These are phyloP conservation scores for Penicillium soppii DNA, from an alignment of 495 filamentous ascomycete genomes.

Conservation along the genomic window DNA sequence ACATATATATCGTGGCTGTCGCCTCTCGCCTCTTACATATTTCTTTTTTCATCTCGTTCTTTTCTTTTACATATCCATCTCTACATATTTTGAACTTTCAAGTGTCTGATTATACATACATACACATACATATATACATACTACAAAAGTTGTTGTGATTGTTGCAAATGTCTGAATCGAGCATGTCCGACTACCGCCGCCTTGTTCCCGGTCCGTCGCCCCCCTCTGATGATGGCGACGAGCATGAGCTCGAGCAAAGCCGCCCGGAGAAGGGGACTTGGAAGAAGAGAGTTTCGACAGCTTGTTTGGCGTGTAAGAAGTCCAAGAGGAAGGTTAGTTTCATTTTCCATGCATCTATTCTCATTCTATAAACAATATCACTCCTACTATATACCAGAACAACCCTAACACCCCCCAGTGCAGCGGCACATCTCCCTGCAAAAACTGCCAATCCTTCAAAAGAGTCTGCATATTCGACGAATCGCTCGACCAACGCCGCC, in stretches of 20 bases:
- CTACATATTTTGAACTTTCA: background rate
- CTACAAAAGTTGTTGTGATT: too few species aligned
- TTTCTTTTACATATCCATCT: background rate
- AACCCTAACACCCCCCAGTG: conserved; percentile 23
- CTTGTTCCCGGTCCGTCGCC: conserved; percentile 32
- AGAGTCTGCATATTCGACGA: conserved; percentile 47
- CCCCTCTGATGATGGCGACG: conserved; percentile 15
- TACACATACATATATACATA: background rate
- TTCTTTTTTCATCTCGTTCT: background rate
- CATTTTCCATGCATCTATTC: background rate
- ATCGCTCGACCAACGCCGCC: conserved; percentile 47
- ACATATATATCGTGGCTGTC: conserved; percentile 3
- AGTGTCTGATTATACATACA: background rate
- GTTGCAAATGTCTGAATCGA: background rate
- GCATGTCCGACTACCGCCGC: conserved; percentile 33
- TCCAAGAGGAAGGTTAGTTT: conserved; percentile 44
- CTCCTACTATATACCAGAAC: background rate
- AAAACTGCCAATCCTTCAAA: conserved; percentile 42
- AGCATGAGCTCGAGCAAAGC: conserved; percentile 15
- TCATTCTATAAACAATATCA: background rate
- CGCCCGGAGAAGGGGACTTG: conserved; percentile 8
- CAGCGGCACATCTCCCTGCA: conserved; percentile 41
- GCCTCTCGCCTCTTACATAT: background rate
- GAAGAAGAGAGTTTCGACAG: conserved; percentile 49
- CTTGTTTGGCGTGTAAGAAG: conserved; percentile 48